phyloP scores from a whole-genome alignment of 495 filamentous ascomycete genomes.

The Stereocaulon alpinum region DNA sequence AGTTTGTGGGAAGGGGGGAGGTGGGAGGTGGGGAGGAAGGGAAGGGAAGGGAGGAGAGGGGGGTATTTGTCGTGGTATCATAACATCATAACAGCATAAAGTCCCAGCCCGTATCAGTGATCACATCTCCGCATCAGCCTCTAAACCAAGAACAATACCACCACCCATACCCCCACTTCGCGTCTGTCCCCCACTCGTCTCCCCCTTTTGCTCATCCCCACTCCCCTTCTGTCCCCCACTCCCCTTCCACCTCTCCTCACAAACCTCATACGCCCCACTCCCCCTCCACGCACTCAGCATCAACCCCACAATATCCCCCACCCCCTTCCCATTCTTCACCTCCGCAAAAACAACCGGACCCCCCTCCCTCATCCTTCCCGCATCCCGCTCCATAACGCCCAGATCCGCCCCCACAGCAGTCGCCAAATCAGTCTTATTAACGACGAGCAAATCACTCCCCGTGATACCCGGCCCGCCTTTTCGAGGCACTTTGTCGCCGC shows the following conservation, averaged over 20 bases:
- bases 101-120: conserved; percentile 24
- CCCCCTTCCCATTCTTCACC: conserved; percentile 81
- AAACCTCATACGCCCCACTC: conserved; percentile 59
- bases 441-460: conserved; percentile 79
- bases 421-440: conserved; percentile 95
- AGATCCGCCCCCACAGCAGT: conserved; percentile 86
- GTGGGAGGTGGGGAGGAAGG: too few species aligned
- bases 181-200: too few species aligned
- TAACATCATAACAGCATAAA: too few species aligned
- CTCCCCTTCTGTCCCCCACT: conserved; percentile 40
- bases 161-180: too few species aligned
- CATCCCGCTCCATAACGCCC: conserved; percentile 89
- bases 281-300: conserved; percentile 88
- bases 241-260: conserved; percentile 41
- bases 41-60: too few species aligned
- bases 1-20: too few species aligned
- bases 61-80: too few species aligned
- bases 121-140: too few species aligned
- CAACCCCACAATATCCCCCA: conserved; percentile 77
- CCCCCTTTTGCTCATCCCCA: conserved; percentile 14
- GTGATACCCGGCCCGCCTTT: conserved; percentile 98
- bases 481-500: conserved; percentile 93
- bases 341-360: conserved; percentile 95
- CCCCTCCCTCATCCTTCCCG: conserved; percentile 88
- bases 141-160: too few species aligned